These are phyloP conservation scores for Abrus precatorius DNA, from an alignment of 306 rosid species.

Conservation along the genomic window DNA sequence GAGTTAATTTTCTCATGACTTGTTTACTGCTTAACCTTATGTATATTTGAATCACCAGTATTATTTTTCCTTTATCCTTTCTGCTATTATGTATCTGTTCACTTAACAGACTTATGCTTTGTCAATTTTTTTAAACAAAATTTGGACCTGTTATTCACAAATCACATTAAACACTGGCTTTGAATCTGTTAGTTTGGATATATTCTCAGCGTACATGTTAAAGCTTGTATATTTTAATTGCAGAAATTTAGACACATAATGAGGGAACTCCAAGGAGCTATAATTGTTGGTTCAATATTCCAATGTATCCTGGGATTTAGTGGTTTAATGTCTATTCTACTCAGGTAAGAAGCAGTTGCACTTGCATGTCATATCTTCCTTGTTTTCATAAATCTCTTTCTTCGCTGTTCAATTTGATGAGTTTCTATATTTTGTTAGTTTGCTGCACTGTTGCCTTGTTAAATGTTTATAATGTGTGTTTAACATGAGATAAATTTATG, in stretches of 20 bases:
- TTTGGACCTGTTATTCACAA: not conserved
- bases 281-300: constrained; percentile 87
- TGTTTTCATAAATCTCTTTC: constrained; percentile 17
- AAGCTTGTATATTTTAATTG: constrained; percentile 44
- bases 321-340: constrained; percentile 86
- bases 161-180: constrained; percentile 32
- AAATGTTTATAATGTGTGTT: not conserved
- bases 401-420: constrained; percentile 15
- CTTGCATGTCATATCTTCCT: constrained; percentile 25
- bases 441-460: constrained; percentile 1
- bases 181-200: constrained; percentile 28
- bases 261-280: constrained; percentile 98
- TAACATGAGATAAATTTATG: constrained; percentile 12
- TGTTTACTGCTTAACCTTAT: not conserved
- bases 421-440: not conserved
- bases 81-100: constrained; percentile 28
- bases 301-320: constrained; percentile 87
- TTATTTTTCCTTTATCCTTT: constrained; percentile 17
- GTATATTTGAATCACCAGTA: not conserved
- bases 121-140: constrained; percentile 19
- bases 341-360: constrained; percentile 66
- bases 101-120: constrained; percentile 2
- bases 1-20: constrained; percentile 14
- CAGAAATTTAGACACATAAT: constrained; percentile 97
- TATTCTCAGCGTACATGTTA: constrained; percentile 37